These are phyloP conservation scores for Rosa hybrid DNA, from an alignment of 331 rosid species.

Conservation along the genomic window DNA sequence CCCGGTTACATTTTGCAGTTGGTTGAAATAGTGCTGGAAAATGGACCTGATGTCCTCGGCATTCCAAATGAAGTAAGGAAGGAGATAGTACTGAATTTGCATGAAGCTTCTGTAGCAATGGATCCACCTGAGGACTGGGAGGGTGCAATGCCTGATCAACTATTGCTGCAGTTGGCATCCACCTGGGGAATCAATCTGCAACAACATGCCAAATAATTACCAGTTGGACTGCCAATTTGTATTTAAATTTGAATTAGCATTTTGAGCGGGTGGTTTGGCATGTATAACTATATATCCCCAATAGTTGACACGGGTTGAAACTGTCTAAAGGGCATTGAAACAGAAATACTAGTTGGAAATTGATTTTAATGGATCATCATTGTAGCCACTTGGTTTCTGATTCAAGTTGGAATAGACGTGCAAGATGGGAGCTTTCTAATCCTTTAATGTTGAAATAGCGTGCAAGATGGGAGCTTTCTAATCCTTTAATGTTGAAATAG, in stretches of 20 bases:
- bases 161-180: constrained; percentile 80
- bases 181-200: constrained; percentile 85
- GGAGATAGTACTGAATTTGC: constrained; percentile 70
- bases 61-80: constrained; percentile 80
- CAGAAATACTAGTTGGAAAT: background rate
- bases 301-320: background rate
- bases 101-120: constrained; percentile 70
- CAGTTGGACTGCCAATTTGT: constrained; percentile 4
- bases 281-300: background rate
- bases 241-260: background rate
- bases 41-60: constrained; percentile 73
- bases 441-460: background rate
- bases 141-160: constrained; percentile 77
- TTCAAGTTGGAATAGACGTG: background rate
- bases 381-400: background rate
- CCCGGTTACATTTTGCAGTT: constrained; percentile 48
- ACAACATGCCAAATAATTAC: constrained; percentile 67
- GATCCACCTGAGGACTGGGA: constrained; percentile 90
- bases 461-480: background rate
- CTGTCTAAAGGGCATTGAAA: constrained; percentile 9
- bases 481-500: background rate
- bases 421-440: background rate
- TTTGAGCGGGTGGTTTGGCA: constrained; percentile 14
- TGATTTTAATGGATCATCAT: background rate
- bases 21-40: constrained; percentile 73